phyloP scores from a whole-genome alignment of 805 yeast species.

The Komagataella mondaviorum region DNA sequence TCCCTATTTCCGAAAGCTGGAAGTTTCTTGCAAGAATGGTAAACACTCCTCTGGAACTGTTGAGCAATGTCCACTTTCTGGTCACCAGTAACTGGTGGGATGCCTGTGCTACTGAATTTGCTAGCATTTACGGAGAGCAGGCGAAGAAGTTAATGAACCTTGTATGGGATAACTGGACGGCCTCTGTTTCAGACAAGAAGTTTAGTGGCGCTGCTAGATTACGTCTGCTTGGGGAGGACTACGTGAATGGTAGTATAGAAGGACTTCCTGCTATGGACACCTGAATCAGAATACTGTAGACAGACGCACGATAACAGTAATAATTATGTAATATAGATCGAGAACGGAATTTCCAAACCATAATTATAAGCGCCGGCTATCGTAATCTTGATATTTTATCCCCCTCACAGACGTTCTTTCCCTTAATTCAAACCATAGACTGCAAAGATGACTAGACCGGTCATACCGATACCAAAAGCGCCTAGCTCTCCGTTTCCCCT shows the following conservation, averaged over 20 bases:
- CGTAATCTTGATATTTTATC: neutral
- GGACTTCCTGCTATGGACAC: constrained; percentile 27
- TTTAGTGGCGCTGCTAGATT: constrained; percentile 74
- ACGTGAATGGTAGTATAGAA: constrained; percentile 28
- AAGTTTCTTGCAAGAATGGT: constrained; percentile 54
- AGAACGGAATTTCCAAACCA: neutral
- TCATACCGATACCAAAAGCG: constrained; percentile 22
- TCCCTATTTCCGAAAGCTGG: constrained; percentile 55
- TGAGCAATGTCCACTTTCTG: constrained; percentile 59
- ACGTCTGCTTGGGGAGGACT: constrained; percentile 69
- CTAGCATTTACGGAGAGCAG: constrained; percentile 51
- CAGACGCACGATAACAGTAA: neutral
- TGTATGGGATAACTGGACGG: constrained; percentile 38
- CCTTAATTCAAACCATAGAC: neutral
- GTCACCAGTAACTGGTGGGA: constrained; percentile 90
- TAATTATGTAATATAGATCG: neutral
- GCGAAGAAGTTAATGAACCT: constrained; percentile 44
- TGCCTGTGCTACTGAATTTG: constrained; percentile 46
- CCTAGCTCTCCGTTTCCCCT: constrained; percentile 37
- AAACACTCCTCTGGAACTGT: constrained; percentile 34
- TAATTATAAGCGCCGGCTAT: neutral
- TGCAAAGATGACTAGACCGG: constrained; percentile 23
- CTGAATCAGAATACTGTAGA: neutral
- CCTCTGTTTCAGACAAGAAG: constrained; percentile 31
- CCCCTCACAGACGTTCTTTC: neutral